Evolutionary conservation across 768 basidiomycete genomes (phyloP).

Genomic region (Auricularia sp.): DNA sequence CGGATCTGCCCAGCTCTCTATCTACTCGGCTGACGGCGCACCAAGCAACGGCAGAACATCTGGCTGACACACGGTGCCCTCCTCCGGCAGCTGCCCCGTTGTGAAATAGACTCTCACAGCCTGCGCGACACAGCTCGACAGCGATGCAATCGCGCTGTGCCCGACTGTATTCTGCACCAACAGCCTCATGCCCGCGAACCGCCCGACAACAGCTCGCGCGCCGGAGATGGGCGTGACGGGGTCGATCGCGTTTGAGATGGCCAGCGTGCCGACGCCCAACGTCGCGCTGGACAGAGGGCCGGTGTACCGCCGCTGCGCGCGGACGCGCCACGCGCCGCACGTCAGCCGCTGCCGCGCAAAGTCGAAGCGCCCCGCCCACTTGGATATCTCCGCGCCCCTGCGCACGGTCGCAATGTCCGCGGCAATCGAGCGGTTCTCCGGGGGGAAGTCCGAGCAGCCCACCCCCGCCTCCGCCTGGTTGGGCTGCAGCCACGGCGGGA

Average conservation of each 20-base stretch:
- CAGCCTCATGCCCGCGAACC: not conserved
- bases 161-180: not conserved
- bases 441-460: not conserved
- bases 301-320: not conserved
- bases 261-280: not conserved
- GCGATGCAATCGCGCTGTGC: not conserved
- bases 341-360: not conserved
- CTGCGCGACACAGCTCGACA: not conserved
- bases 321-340: not conserved
- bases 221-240: not conserved
- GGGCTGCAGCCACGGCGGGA: not conserved
- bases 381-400: not conserved
- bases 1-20: too few relatives aligned
- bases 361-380: not conserved
- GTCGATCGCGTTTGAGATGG: not conserved
- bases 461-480: not conserved
- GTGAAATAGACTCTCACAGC: slow-evolving; percentile 1
- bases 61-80: slow-evolving; percentile 4
- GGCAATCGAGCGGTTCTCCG: not conserved
- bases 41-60: slow-evolving; percentile 3
- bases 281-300: not conserved
- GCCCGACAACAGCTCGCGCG: not conserved
- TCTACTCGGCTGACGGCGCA: too few relatives aligned
- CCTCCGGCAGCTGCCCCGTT: not conserved
- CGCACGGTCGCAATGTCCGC: not conserved